phyloP scores from a whole-genome alignment of 805 yeast genomes.

The Henningerozyma blattae region DNA sequence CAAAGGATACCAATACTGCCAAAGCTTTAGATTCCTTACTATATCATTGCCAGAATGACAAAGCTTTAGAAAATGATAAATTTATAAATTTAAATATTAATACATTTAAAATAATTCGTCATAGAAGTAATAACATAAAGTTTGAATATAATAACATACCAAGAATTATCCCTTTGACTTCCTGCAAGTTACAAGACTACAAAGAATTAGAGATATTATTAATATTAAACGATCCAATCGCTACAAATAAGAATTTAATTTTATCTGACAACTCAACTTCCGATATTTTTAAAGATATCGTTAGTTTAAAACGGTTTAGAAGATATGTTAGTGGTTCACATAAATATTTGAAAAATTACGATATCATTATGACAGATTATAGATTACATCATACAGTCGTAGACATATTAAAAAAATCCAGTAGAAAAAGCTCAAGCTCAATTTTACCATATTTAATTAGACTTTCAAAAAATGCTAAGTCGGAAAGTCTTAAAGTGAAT shows the following conservation, averaged over 20 bases:
- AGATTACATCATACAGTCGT: slow-evolving; percentile 54
- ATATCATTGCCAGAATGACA: slow-evolving; percentile 21
- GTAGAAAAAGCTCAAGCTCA: slow-evolving; percentile 44
- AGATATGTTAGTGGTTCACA: slow-evolving; percentile 33
- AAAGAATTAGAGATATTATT: slow-evolving; percentile 42
- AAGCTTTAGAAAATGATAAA: slow-evolving; percentile 16
- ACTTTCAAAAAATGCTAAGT: slow-evolving; percentile 30
- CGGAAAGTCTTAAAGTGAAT: slow-evolving; percentile 33
- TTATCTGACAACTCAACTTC: slow-evolving; percentile 43
- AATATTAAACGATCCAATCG: slow-evolving; percentile 64
- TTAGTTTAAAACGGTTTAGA: slow-evolving; percentile 46
- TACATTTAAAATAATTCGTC: slow-evolving; percentile 31
- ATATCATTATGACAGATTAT: slow-evolving; percentile 56
- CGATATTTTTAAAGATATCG: slow-evolving; percentile 48
- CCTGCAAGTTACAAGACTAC: slow-evolving; percentile 35
- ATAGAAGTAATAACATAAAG: too few relatives aligned
- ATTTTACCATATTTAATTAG: slow-evolving; percentile 59
- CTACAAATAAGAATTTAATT: slow-evolving; percentile 39
- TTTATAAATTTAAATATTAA: slow-evolving; percentile 32
- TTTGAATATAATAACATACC: slow-evolving; percentile 39
- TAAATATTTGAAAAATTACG: slow-evolving; percentile 47
- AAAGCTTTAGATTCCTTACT: slow-evolving; percentile 16
- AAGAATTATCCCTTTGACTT: slow-evolving; percentile 45
- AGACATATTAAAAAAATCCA: slow-evolving; percentile 30
- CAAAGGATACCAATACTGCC: too few relatives aligned